These are phyloP conservation scores for Beauveria sp. DNA, from an alignment of 2,329 filamentous ascomycete genomes.

Conservation along the genomic window DNA sequence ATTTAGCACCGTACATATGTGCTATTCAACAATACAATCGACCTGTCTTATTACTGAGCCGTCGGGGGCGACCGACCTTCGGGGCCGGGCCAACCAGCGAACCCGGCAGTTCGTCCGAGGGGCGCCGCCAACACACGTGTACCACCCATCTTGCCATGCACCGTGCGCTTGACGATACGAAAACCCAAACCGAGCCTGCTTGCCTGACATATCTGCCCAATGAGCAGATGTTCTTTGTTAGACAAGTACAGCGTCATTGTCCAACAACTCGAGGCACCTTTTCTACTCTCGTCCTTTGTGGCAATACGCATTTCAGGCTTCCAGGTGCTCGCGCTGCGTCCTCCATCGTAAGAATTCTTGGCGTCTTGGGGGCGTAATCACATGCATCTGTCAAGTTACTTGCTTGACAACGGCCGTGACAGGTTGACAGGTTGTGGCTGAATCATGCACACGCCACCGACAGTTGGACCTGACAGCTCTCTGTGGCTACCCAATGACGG, in stretches of 20 bases:
- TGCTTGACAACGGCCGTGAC: not conserved
- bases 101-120: not conserved
- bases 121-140: not conserved
- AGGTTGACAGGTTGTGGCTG: not conserved
- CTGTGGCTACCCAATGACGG: not conserved
- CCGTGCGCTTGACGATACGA: not conserved
- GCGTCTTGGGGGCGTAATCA: not conserved
- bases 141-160: not conserved
- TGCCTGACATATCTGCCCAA: not conserved
- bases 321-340: no score
- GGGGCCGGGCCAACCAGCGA: slow-evolving; percentile 1
- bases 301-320: no score
- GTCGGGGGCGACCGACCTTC: no score
- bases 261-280: not conserved
- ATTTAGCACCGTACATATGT: not conserved
- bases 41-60: not conserved
- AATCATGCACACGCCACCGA: not conserved
- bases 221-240: no score
- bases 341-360: no score
- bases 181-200: not conserved
- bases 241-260: not conserved
- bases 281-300: no score
- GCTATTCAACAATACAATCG: not conserved
- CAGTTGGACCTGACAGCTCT: not conserved
- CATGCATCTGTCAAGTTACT: not conserved